Evolutionary conservation across 208 protist genomes (phyloP).

Genomic region (Cochliopodium minus): DNA sequence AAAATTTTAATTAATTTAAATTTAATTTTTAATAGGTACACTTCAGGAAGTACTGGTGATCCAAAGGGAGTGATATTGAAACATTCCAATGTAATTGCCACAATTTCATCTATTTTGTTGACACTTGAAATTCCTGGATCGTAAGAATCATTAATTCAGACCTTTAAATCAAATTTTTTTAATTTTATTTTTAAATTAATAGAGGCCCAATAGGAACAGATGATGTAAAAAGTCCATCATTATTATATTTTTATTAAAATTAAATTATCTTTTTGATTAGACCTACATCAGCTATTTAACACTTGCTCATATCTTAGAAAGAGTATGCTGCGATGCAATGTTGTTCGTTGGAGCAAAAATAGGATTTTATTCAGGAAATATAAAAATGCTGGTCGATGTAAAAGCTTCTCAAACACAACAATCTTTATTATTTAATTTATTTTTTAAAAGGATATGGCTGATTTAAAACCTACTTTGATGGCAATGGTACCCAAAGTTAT

Average conservation of each 20-base stretch:
- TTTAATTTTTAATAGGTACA: too few species aligned
- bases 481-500: conserved; percentile 13
- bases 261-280: too few species aligned
- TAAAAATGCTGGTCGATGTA: not conserved
- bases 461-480: not conserved
- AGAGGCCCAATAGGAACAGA: too few species aligned
- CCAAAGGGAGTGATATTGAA: conserved; percentile 19
- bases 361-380: not conserved
- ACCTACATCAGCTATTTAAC: conserved; percentile 4
- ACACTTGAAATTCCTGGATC: too few species aligned
- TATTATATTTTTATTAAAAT: too few species aligned
- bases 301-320: conserved; percentile 14
- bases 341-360: not conserved
- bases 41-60: not conserved
- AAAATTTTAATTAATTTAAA: too few species aligned
- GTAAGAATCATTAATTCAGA: too few species aligned
- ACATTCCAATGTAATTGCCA: conserved; percentile 5
- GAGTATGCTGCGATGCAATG: not conserved
- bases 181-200: too few species aligned
- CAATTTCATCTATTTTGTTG: not conserved
- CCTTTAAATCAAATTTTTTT: too few species aligned
- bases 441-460: not conserved
- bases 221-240: too few species aligned
- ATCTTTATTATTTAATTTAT: too few species aligned
- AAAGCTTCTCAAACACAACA: too few species aligned